A percentile compares a stretch with the other conserved stretches of the same genome.
These are phyloP conservation scores for Borovskyia barvae DNA, from an alignment of 208 protist genomes.

Conservation along the genomic window DNA sequence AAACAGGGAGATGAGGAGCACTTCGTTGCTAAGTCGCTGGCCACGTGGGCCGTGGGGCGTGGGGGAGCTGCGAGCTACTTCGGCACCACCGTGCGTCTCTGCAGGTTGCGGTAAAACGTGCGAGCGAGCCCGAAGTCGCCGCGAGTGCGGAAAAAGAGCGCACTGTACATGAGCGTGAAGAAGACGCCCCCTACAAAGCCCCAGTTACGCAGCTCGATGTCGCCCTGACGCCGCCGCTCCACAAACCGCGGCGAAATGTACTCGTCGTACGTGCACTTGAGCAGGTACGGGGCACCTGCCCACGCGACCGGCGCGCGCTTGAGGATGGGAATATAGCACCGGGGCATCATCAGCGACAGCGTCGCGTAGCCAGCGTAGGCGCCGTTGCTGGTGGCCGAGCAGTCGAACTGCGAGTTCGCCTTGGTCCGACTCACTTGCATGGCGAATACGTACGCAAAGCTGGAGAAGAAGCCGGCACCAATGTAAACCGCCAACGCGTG, in stretches of 20 bases:
- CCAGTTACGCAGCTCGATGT: slow-evolving; percentile 80
- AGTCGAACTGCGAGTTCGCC: slow-evolving; percentile 56
- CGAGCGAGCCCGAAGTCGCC: slow-evolving; percentile 33
- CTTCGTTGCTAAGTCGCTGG: neutral
- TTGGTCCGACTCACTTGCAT: slow-evolving; percentile 51
- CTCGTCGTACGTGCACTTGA: slow-evolving; percentile 80
- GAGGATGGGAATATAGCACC: slow-evolving; percentile 55
- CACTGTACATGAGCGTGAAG: slow-evolving; percentile 73
- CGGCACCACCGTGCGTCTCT: neutral
- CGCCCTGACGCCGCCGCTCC: slow-evolving; percentile 36
- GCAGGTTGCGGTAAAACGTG: slow-evolving; percentile 35
- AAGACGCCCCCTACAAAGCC: slow-evolving; percentile 82
- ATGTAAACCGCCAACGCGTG: slow-evolving; percentile 57
- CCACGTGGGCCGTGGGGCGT: no score
- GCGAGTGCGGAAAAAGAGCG: slow-evolving; percentile 59
- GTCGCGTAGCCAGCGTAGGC: slow-evolving; percentile 69
- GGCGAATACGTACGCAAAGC: slow-evolving; percentile 81
- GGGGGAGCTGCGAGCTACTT: no score
- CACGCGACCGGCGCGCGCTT: slow-evolving; percentile 49
- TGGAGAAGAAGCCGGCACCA: slow-evolving; percentile 70
- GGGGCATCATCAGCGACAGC: slow-evolving; percentile 65
- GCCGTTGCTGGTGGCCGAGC: slow-evolving; percentile 70
- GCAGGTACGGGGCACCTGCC: slow-evolving; percentile 56
- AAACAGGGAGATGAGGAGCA: no score
- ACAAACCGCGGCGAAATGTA: slow-evolving; percentile 67